Evolutionary conservation across 1,284 basidiomycete genomes (phyloP).

Genomic region (Leccinum fuscescens): DNA sequence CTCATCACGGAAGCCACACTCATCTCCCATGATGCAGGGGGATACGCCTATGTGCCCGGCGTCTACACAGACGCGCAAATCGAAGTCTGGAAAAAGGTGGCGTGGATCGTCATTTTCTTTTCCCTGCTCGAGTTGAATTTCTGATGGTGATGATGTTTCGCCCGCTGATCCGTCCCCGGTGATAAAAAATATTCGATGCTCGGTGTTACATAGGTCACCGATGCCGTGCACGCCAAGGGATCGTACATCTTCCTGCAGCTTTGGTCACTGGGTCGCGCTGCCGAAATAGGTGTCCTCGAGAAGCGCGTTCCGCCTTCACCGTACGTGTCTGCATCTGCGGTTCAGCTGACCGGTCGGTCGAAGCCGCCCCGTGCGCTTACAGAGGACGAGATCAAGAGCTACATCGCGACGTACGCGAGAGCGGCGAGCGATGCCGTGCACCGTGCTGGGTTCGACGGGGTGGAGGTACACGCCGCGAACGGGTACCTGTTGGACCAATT

Average conservation of each 20-base stretch:
- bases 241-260: constrained; percentile 42
- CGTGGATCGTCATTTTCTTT: not conserved
- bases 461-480: constrained; percentile 22
- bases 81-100: constrained; percentile 23
- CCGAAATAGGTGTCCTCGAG: constrained; percentile 14
- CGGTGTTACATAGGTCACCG: constrained; percentile 27
- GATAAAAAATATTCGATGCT: not conserved
- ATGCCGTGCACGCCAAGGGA: constrained; percentile 42
- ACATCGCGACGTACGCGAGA: constrained; percentile 20
- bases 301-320: constrained; percentile 27
- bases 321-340: constrained; percentile 41
- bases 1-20: constrained; percentile 37
- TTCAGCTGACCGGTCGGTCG: constrained; percentile 34
- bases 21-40: constrained; percentile 29
- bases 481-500: constrained; percentile 31
- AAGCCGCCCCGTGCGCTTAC: constrained; percentile 32
- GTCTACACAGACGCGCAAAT: constrained; percentile 22
- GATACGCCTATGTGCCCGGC: constrained; percentile 22
- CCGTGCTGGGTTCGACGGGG: constrained; percentile 28
- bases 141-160: not conserved
- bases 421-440: constrained; percentile 27
- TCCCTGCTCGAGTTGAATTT: not conserved
- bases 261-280: constrained; percentile 43
- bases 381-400: constrained; percentile 29
- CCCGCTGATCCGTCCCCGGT: not conserved